These are phyloP conservation scores for Sapria himalayana DNA, from an alignment of 345 rosid species.

Conservation along the genomic window DNA sequence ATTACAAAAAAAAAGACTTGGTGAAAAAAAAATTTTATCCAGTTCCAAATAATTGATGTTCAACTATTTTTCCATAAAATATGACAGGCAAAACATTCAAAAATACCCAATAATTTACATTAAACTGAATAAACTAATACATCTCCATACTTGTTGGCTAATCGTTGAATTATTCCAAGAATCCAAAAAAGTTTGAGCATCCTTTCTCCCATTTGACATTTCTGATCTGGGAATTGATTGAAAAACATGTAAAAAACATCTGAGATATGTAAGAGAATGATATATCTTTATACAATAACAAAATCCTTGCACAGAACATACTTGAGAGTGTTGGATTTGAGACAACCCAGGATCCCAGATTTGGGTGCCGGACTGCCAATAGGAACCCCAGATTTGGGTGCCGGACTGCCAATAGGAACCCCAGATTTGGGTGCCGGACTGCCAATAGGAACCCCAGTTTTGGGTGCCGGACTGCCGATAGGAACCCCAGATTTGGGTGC, in stretches of 20 bases:
- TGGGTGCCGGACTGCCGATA: conserved; percentile 47
- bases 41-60: too few relatives aligned
- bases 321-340: conserved; percentile 33
- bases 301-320: conserved; percentile 10
- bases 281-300: conserved; percentile 3
- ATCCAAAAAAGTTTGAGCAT: conserved; percentile 39
- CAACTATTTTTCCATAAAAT: too few relatives aligned
- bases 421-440: conserved; percentile 47
- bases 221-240: conserved; percentile 22
- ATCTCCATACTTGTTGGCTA: conserved; percentile 54
- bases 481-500: too few relatives aligned
- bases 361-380: conserved; percentile 48
- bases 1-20: too few relatives aligned
- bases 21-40: too few relatives aligned
- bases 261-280: conserved; percentile 10
- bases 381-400: conserved; percentile 36
- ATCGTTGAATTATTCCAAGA: conserved; percentile 49
- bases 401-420: conserved; percentile 41
- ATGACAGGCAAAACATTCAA: too few relatives aligned
- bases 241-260: conserved; percentile 23
- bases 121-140: too few relatives aligned
- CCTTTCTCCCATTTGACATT: conserved; percentile 23
- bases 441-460: conserved; percentile 36
- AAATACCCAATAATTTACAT: too few relatives aligned
- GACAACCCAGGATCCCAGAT: conserved; percentile 32